Conservation (phyloP, 768 basidiomycete species). For the Suillus hirtellus region DNA sequence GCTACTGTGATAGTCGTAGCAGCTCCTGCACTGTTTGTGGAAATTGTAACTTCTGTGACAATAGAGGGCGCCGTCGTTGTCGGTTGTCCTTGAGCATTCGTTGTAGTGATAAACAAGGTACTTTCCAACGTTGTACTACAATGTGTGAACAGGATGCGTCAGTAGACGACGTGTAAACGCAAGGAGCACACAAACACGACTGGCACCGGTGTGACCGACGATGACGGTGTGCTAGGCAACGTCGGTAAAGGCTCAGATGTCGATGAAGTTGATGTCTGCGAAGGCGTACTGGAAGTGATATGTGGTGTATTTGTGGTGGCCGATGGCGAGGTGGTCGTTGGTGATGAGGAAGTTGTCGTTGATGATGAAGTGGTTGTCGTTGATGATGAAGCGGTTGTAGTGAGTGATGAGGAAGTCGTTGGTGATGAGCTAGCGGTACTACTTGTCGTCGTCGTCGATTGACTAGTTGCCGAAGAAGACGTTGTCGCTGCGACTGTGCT, state of each 20-base stretch:
- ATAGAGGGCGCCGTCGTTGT: conserved; percentile 53
- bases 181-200: conserved; percentile 22
- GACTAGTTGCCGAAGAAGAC: conserved; percentile 23
- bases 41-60: conserved; percentile 57
- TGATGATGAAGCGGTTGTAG: conserved; percentile 16
- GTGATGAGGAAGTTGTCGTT: conserved; percentile 18
- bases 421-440: conserved; percentile 9
- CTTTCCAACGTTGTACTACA: conserved; percentile 54
- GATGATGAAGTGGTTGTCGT: conserved; percentile 14
- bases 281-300: conserved; percentile 7
- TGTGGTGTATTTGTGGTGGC: conserved; percentile 13
- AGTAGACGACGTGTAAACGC: conserved; percentile 15
- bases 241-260: conserved; percentile 11
- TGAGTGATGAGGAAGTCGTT: conserved; percentile 1
- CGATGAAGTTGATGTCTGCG: conserved; percentile 11
- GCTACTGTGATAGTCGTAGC: conserved; percentile 61
- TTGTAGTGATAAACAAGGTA: conserved; percentile 55
- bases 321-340: conserved; percentile 17
- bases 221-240: conserved; percentile 16
- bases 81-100: conserved; percentile 52
- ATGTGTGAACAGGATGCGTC: conserved; percentile 14
- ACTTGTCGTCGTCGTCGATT: conserved; percentile 19
- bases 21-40: conserved; percentile 54
- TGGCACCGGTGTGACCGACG: conserved; percentile 14
- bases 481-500: conserved; percentile 18